Evolutionary conservation across 148 eudicot species (phyloP).

Genomic region (Rhododendron henanense): DNA sequence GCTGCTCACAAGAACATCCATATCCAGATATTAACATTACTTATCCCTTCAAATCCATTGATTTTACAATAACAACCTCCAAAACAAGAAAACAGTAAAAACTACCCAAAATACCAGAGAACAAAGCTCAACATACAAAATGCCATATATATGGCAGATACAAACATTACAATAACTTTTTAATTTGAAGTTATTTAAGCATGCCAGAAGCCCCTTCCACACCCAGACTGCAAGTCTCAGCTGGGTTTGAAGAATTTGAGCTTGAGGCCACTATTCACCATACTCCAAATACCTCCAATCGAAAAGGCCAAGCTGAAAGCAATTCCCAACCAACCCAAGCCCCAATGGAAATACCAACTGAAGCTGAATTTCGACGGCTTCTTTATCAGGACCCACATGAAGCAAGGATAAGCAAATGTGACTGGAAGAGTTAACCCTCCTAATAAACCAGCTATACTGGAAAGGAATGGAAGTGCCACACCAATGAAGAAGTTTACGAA

Average conservation of each 20-base stretch:
- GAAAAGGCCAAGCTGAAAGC: constrained; percentile 90
- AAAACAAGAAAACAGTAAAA: background rate
- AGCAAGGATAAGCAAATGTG: constrained; percentile 97
- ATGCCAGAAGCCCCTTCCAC: background rate
- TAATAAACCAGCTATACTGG: constrained; percentile 86
- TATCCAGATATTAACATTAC: background rate
- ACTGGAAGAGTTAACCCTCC: constrained; percentile 96
- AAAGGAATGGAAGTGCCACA: constrained; percentile 88
- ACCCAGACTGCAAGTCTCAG: constrained; percentile 15
- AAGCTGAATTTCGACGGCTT: constrained; percentile 73
- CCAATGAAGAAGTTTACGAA: constrained; percentile 77
- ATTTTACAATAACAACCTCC: background rate
- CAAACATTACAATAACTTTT: background rate
- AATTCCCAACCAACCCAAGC: constrained; percentile 89
- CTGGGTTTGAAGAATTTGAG: constrained; percentile 85
- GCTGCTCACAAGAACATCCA: background rate
- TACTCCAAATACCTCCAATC: constrained; percentile 93
- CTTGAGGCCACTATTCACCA: constrained; percentile 82
- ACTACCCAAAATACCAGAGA: background rate
- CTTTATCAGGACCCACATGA: constrained; percentile 98
- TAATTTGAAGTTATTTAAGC: background rate
- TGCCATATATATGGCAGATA: background rate
- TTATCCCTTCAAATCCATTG: background rate
- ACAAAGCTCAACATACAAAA: background rate
- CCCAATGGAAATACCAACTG: constrained; percentile 92